These are phyloP conservation scores for Neolentinus lepideus DNA, from an alignment of 1,284 basidiomycete species.

Conservation along the genomic window DNA sequence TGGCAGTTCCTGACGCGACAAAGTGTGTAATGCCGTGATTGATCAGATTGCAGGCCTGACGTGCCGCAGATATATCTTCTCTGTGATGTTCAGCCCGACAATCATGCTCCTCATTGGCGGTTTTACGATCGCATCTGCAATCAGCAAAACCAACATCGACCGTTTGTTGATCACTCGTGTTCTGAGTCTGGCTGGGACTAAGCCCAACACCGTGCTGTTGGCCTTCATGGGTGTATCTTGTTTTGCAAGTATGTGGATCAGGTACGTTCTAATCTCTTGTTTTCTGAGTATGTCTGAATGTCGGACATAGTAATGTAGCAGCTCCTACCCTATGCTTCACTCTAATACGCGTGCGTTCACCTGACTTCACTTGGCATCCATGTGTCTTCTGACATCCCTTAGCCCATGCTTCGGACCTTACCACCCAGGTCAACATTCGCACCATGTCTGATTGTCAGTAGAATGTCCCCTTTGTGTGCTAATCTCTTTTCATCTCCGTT, in stretches of 20 bases:
- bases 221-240: slow-evolving; percentile 97
- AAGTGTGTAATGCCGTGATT: slow-evolving; percentile 46
- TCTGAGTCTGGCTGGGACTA: slow-evolving; percentile 84
- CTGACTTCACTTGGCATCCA: not conserved
- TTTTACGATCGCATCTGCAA: slow-evolving; percentile 96
- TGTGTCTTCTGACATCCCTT: slow-evolving; percentile 6
- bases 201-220: slow-evolving; percentile 81
- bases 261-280: slow-evolving; percentile 31
- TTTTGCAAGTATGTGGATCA: slow-evolving; percentile 99
- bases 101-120: slow-evolving; percentile 96
- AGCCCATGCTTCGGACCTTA: slow-evolving; percentile 92
- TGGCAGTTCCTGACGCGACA: slow-evolving; percentile 72
- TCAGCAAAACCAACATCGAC: slow-evolving; percentile 98
- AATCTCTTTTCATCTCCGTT: not conserved
- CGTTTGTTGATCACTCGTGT: slow-evolving; percentile 91
- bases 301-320: slow-evolving; percentile 76
- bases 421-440: slow-evolving; percentile 86
- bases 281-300: slow-evolving; percentile 3
- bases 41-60: not conserved
- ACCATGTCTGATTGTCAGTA: slow-evolving; percentile 84
- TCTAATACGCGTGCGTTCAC: slow-evolving; percentile 70
- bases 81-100: slow-evolving; percentile 83
- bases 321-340: slow-evolving; percentile 97
- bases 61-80: slow-evolving; percentile 60
- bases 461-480: not conserved